Percentiles rank a stretch among this genome's conserved stretches.
phyloP scores from a whole-genome alignment of 306 rosid species.

The Fagus sylvatica region DNA sequence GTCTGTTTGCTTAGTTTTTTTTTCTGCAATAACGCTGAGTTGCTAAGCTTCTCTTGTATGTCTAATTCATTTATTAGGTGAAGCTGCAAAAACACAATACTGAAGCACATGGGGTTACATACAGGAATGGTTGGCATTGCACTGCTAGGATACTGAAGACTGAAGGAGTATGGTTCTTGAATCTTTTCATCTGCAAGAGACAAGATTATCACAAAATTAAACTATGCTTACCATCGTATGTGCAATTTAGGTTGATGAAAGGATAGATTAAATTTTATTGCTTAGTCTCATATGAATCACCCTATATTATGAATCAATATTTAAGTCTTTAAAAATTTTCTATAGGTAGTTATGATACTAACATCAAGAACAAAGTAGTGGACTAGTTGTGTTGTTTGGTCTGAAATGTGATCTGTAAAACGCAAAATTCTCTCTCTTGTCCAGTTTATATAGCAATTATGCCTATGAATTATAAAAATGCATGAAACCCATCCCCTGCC shows the following conservation, averaged over 20 bases:
- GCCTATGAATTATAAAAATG: background rate
- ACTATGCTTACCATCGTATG: constrained; percentile 13
- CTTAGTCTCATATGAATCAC: background rate
- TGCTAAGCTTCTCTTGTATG: constrained; percentile 8
- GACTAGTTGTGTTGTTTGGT: background rate
- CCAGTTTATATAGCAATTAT: constrained; percentile 8
- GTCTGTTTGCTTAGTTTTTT: background rate
- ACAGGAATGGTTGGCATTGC: constrained; percentile 75
- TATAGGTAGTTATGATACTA: background rate
- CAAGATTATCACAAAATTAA: constrained; percentile 22
- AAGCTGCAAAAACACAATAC: constrained; percentile 88
- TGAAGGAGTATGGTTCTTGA: constrained; percentile 76
- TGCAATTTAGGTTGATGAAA: constrained; percentile 14
- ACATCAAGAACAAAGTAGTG: background rate
- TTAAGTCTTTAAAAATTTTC: background rate
- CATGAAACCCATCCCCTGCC: background rate
- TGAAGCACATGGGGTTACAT: constrained; percentile 63
- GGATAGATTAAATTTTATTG: constrained; percentile 12
- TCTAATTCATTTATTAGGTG: constrained; percentile 52
- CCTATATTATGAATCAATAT: background rate
- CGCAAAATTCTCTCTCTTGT: constrained; percentile 4
- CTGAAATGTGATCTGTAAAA: constrained; percentile 6
- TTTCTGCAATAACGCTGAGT: background rate
- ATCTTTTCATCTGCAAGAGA: constrained; percentile 18
- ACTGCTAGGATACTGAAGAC: constrained; percentile 81